These are phyloP conservation scores for Phytophthora capsici DNA, from an alignment of 352 stramenopile species.

Conservation along the genomic window DNA sequence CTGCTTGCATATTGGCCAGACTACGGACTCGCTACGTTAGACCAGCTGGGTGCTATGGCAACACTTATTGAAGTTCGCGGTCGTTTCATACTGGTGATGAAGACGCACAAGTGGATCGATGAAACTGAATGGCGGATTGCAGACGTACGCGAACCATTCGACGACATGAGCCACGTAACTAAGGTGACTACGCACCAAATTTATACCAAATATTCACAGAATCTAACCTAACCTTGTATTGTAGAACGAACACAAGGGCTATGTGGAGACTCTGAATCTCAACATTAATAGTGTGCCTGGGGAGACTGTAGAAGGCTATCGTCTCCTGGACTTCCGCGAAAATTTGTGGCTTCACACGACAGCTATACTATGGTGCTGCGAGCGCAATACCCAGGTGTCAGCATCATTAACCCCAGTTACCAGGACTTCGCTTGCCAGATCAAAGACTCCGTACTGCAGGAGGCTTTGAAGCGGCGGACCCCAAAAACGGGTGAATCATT, in stretches of 20 bases:
- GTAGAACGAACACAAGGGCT: background rate
- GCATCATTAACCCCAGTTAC: background rate
- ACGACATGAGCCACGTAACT: background rate
- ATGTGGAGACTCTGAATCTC: background rate
- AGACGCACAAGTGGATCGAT: background rate
- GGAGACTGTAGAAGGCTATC: background rate
- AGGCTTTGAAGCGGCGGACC: background rate
- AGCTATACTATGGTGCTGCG: background rate
- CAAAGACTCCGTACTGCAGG: background rate
- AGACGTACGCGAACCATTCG: background rate
- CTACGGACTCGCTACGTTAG: background rate
- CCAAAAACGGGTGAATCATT: background rate
- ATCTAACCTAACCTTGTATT: no score
- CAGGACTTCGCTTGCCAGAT: background rate
- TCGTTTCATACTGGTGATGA: background rate
- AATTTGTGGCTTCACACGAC: background rate
- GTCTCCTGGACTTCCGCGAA: constrained; percentile 2
- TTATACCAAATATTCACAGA: background rate
- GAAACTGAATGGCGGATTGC: background rate
- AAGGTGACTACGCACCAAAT: background rate
- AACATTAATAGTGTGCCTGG: background rate
- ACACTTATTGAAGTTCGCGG: background rate
- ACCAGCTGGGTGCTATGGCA: background rate
- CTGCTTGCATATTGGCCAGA: background rate
- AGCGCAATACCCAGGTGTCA: background rate